Base-by-base conservation (phyloP, 2,329 filamentous ascomycete species). In the Clarireedia monteithiana region DNA sequence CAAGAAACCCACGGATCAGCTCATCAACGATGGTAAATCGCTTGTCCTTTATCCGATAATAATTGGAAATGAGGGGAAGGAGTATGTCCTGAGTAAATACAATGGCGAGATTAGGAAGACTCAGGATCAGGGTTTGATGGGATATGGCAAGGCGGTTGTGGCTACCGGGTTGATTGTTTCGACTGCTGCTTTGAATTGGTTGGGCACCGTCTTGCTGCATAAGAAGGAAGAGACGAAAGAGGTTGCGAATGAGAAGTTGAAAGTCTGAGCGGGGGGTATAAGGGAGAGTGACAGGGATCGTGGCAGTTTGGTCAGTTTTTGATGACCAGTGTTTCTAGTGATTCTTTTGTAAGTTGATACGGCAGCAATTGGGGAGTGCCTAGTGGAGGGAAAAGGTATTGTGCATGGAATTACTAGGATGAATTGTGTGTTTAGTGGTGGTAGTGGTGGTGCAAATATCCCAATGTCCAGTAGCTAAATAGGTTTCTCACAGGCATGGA, bases 1-100 rank as follows among this genome's bases (percentile, higher is more conserved):
- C 70, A 89, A 86, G 76, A 86, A 90, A 73, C 83, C 88, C 50
- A 88, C 87, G 26, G 76, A 79, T 62, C 85, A 89, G 70, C 77
- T 91, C 52, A 83, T 83, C 71, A 76, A 76, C 57, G 81, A 84
- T 15, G 80, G 87, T 65, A 80, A 82, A 68, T 77, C 76, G 65
- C 72, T 84, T 42, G 77, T 85, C 56, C 76, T 81, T 60, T 75
- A 83, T 59, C 88, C 88, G 6, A 72, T 84, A 64, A 80, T 80
- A 66, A 79, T 86, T 64, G 81, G 79, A 23, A 64, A 75, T 17
- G 80, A 84, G 71, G 78, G 81, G 63, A 82, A 79, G 70, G 81
- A 85, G 55, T 82, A 85, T 63, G 75, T 86, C 58, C 67, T 80
- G 54, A 71, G 74, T 53, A 73, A 82, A 57, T 87, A 82, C 69